Base-by-base conservation (phyloP, 495 filamentous ascomycete genomes). In the Staphylotrichum tortipilum region DNA sequence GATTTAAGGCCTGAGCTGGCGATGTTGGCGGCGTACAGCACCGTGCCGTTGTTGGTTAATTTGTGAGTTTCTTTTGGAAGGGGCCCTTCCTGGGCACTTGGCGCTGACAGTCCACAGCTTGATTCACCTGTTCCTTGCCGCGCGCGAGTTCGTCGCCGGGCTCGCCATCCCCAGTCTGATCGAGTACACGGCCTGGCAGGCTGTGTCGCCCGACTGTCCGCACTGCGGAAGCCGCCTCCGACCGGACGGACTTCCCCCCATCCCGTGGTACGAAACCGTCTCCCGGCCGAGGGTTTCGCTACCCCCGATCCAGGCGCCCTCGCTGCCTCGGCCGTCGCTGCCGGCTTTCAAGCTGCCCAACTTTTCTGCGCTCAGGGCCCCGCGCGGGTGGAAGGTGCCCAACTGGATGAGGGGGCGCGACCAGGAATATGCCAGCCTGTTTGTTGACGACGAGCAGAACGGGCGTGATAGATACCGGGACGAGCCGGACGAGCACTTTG, bases 1-100 rank as follows among this genome's bases (percentile, higher is more conserved):
- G 53, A 52, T 34, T 44, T 46, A 7, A 47, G 52, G 36, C 52
- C 62, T 1, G 53, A 62, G 48, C 37, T 67, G 46, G 63, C 56
- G 15, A 72, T 72, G 67, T 49, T 72, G 36, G 68, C 63, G 36
- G 58, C 68, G 7, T 71, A 71, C 36, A 61, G 56, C 7, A 73
- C 68, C 2, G 57, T 73, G 15, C 67, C 68, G 29, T 50, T 71
- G 41, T 24, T 71, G 24, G 40, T 59, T 14, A 73, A 69, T 52
- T 70, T 69, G 68, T 71, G 54, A 54, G 67, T 55, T 31, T 14
- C 28, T 23, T n/a, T 17, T 18, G n/a, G n/a, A n/a, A n/a, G n/a
- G n/a, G n/a, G n/a, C n/a, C n/a, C n/a, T n/a, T n/a, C n/a, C n/a
- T n/a, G n/a, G n/a, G n/a, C n/a, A n/a, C n/a, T 28, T 7, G 1